Percentiles rank a stretch among this genome's conserved stretches.
phyloP scores from a whole-genome alignment of 768 basidiomycete genomes.

The Panellus pusillus region DNA sequence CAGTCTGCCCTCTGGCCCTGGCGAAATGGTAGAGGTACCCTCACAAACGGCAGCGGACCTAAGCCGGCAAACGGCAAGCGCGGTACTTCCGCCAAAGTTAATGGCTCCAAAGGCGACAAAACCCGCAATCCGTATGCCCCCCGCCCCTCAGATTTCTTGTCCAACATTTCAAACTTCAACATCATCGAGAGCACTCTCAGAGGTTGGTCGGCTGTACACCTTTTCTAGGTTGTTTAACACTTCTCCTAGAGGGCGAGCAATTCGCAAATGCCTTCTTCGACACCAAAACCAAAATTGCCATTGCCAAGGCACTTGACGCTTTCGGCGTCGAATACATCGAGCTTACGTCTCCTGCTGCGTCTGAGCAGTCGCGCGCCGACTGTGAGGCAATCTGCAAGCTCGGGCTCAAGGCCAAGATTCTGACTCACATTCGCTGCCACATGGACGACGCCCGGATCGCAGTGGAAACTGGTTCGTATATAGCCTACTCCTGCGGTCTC shows the following conservation, averaged over 20 bases:
- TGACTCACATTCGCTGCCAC: conserved; percentile 98
- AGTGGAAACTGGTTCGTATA: conserved; percentile 86
- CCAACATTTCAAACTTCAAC: conserved; percentile 90
- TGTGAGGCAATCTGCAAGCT: conserved; percentile 99
- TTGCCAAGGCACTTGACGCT: conserved; percentile 95
- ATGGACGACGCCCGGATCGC: conserved; percentile 99
- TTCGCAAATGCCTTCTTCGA: conserved; percentile 99
- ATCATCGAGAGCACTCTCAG: conserved; percentile 97
- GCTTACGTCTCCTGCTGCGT: conserved; percentile 96
- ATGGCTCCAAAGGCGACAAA: conserved; percentile 41
- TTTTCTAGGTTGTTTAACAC: neutral
- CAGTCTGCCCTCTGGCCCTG: conserved; percentile 39
- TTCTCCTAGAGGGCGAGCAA: conserved; percentile 85
- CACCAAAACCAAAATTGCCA: conserved; percentile 99
- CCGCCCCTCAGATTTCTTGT: conserved; percentile 89
- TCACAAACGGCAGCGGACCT: conserved; percentile 42
- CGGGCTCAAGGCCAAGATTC: conserved; percentile 92
- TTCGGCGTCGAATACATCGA: conserved; percentile 99
- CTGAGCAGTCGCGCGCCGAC: conserved; percentile 89
- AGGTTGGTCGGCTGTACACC: conserved; percentile 50
- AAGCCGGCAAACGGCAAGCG: conserved; percentile 43
- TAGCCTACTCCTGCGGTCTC: no score
- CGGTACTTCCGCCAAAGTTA: conserved; percentile 35
- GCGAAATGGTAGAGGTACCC: conserved; percentile 73
- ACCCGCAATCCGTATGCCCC: conserved; percentile 81